Percentiles rank a stretch among this genome's conserved stretches.
Evolutionary conservation across 768 basidiomycete species (phyloP).

Genomic region (Roridomyces roridus): DNA sequence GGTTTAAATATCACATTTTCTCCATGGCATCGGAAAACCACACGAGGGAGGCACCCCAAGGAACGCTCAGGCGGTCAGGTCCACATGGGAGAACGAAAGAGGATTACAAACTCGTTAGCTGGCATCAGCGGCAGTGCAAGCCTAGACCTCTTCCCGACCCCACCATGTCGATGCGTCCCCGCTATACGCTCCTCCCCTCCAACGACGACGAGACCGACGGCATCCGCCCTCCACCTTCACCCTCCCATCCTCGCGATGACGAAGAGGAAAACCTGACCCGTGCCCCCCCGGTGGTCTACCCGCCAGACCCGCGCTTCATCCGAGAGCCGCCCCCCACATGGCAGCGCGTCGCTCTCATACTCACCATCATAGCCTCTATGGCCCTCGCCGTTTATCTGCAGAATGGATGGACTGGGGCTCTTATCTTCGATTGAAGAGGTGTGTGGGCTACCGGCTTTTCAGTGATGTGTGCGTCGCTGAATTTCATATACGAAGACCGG

Average conservation of each 20-base stretch:
- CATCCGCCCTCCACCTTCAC: neutral
- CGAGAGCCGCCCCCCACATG: conserved; percentile 10
- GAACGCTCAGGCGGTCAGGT: too few species aligned
- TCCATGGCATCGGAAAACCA: too few species aligned
- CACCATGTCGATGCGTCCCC: conserved; percentile 10
- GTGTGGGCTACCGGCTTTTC: too few species aligned
- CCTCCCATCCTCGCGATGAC: conserved; percentile 16
- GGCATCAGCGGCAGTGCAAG: too few species aligned
- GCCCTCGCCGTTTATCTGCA: conserved; percentile 19
- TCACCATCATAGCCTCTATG: conserved; percentile 3
- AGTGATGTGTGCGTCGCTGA: too few species aligned
- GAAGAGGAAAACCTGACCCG: conserved; percentile 23
- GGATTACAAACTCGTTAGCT: too few species aligned
- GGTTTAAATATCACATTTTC: too few species aligned
- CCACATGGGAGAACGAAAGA: too few species aligned
- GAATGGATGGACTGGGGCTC: conserved; percentile 18
- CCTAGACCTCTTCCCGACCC: too few species aligned
- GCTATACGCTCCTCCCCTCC: conserved; percentile 12
- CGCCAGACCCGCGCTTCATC: conserved; percentile 22
- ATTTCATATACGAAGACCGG: too few species aligned
- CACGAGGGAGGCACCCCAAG: too few species aligned
- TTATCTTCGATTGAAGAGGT: too few species aligned
- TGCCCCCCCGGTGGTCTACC: conserved; percentile 11
- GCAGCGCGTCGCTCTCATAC: conserved; percentile 22
- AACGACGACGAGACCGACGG: neutral